Evolutionary conservation across 2,329 filamentous ascomycete species (phyloP), one percentile per base, ranked within the genome.

Genomic region (Aspergillus oerlinghausenensis): DNA sequence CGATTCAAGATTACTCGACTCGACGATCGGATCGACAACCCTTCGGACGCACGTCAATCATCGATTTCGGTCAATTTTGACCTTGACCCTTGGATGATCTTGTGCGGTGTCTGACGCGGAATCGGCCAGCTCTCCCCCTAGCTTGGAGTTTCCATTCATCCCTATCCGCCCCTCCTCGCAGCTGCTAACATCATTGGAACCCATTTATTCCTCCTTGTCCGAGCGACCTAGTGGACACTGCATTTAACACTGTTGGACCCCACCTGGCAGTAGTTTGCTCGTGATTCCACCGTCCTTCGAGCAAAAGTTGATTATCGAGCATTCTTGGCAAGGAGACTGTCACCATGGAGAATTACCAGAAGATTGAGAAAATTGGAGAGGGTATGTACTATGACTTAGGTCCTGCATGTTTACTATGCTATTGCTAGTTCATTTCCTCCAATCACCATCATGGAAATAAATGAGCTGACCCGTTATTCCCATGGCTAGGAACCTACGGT

Each of bases 281-380:
- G 21, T 28, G 19, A 35, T 32, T 35, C 14, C 7, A 26, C 14
- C n/a, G 17, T 40, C 49, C 29, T 51, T 14, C 28, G 8, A 21
- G 23, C 23, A 23, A 23, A 9, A 47, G 43, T 47, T 11, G 19
- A 47, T 26, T 23, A 43, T 19, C 7, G n/a, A 10, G n/a, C 11
- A 43, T 43, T n/a, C n/a, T 21, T 19, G 21, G 40, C n/a, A 25
- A 47, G 21, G 43, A 29, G 8, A 38, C 28, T 23, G 51, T 35
- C 57, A 73, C 59, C 64, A 96, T 96, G 92, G 91, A 96, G 77
- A 95, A 96, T 78, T 96, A 96, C 76, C 90, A 96, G 78, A 95
- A 95, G 80, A 84, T 96, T 70, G 92, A 96, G 80, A 96, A 96
- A 82, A 92, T 96, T 70, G 92, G 92, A 76, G 92, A 96, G 84